Evolutionary conservation across 1,139 yeast genomes (phyloP).

Genomic region (Wickerhamomyces sp.): DNA sequence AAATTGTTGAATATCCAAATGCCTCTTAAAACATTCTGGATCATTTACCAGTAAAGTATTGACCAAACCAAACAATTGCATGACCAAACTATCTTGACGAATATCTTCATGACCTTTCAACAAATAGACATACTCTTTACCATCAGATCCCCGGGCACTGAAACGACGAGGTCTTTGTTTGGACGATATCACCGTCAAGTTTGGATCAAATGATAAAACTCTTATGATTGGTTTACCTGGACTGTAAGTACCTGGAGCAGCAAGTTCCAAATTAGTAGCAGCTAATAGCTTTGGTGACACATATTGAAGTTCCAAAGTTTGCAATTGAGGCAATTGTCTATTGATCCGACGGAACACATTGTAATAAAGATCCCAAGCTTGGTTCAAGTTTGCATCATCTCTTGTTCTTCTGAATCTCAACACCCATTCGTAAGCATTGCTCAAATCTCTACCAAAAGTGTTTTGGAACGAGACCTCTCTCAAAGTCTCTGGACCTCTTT

Average conservation of each 20-base stretch:
- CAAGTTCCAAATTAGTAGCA: constrained; percentile 77
- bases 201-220: constrained; percentile 74
- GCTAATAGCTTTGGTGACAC: constrained; percentile 86
- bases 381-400: constrained; percentile 85
- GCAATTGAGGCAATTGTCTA: constrained; percentile 82
- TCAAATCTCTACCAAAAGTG: constrained; percentile 88
- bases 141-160: constrained; percentile 81
- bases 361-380: constrained; percentile 97
- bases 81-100: constrained; percentile 93
- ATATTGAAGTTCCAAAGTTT: constrained; percentile 82
- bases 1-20: constrained; percentile 84
- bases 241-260: constrained; percentile 89
- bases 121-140: constrained; percentile 74
- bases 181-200: constrained; percentile 84
- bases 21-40: constrained; percentile 94
- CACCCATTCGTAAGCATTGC: constrained; percentile 94
- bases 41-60: constrained; percentile 86
- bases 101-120: constrained; percentile 98
- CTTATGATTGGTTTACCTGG: constrained; percentile 79
- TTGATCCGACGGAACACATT: constrained; percentile 89
- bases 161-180: constrained; percentile 93
- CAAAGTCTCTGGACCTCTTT: constrained; percentile 86
- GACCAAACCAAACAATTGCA: constrained; percentile 95
- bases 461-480: constrained; percentile 91
- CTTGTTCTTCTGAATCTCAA: constrained; percentile 77